phyloP scores from a whole-genome alignment of 2,329 filamentous ascomycete species.

The Neofusicoccum umdonicola region DNA sequence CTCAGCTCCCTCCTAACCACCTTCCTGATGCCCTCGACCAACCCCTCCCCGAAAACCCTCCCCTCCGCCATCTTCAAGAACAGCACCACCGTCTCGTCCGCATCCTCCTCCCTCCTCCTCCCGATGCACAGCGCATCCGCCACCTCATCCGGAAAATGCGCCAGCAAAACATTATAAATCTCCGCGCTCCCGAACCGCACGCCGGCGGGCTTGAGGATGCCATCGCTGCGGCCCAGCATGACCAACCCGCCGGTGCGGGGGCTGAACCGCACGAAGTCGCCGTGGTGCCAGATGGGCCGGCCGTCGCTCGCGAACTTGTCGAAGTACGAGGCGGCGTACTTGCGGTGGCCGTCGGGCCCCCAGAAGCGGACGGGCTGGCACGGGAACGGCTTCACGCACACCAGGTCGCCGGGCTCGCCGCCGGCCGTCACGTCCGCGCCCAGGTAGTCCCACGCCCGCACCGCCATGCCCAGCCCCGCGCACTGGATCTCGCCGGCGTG shows the following conservation, averaged over 20 bases:
- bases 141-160: constrained; percentile 74
- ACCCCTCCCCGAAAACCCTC: constrained; percentile 52
- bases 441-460: constrained; percentile 51
- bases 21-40: constrained; percentile 63
- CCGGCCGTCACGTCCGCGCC: constrained; percentile 58
- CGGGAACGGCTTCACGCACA: constrained; percentile 83
- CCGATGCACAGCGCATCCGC: constrained; percentile 89
- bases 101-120: constrained; percentile 65
- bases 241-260: constrained; percentile 71
- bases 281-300: constrained; percentile 80
- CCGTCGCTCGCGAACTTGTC: constrained; percentile 62
- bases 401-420: constrained; percentile 78
- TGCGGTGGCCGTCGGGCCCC: constrained; percentile 66
- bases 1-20: constrained; percentile 76
- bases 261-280: constrained; percentile 80
- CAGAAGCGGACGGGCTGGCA: constrained; percentile 91
- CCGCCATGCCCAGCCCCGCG: constrained; percentile 51
- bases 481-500: constrained; percentile 52
- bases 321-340: constrained; percentile 85
- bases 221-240: constrained; percentile 91
- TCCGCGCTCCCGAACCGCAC: constrained; percentile 92
- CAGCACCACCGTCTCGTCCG: constrained; percentile 81
- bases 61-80: constrained; percentile 76
- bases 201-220: constrained; percentile 86
- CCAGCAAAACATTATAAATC: constrained; percentile 91